These are phyloP conservation scores for Pharnaceum exiguum DNA, from an alignment of 148 eudicot genomes.

Conservation along the genomic window DNA sequence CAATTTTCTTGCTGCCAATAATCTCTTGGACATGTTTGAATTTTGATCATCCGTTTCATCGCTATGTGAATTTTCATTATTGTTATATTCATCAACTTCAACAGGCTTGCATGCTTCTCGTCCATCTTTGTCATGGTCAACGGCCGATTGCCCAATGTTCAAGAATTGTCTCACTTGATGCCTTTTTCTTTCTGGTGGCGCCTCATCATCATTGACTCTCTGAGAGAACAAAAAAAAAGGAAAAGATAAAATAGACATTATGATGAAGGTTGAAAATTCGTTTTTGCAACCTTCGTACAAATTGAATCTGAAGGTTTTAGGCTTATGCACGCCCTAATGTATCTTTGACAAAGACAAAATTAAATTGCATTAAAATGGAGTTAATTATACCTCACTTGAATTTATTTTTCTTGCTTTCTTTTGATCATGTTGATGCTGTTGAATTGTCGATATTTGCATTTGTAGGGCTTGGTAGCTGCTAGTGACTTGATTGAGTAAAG, in stretches of 20 bases:
- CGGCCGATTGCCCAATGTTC: conserved; percentile 3
- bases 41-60: not conserved
- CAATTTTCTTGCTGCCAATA: not conserved
- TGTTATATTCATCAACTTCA: not conserved
- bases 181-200: not conserved
- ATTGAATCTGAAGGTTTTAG: too few species aligned
- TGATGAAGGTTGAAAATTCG: too few species aligned
- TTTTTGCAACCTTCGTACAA: too few species aligned
- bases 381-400: conserved; percentile 7
- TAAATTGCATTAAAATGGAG: not conserved
- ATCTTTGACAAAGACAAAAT: too few species aligned
- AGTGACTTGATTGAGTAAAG: conserved; percentile 26
- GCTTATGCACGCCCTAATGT: too few species aligned
- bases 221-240: not conserved
- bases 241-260: too few species aligned
- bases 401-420: conserved; percentile 2
- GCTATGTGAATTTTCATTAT: conserved; percentile 1
- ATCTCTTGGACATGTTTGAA: conserved; percentile 3
- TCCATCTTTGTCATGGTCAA: not conserved
- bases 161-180: conserved; percentile 6
- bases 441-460: conserved; percentile 27
- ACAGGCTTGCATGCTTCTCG: not conserved
- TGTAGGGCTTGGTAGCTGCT: conserved; percentile 23
- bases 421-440: conserved; percentile 16
- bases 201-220: conserved; percentile 6